A percentile compares a stretch with the other conserved stretches of the same genome.
Conservation (phyloP, 345 rosid genomes). For the Angophora floribunda region DNA sequence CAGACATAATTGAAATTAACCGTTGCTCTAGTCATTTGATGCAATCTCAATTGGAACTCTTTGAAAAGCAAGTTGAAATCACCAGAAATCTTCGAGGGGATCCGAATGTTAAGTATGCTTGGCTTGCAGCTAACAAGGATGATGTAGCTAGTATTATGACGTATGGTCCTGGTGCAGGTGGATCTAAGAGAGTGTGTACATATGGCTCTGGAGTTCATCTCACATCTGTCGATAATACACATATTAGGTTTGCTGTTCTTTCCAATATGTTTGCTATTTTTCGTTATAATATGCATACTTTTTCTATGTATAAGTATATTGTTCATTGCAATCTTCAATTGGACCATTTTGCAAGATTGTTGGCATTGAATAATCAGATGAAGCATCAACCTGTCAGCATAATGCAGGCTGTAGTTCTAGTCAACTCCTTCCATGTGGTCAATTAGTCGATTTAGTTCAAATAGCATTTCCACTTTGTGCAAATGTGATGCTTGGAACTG, state of each 20-base stretch:
- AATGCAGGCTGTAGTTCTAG: background rate
- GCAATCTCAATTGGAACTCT: conserved; percentile 17
- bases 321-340: background rate
- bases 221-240: conserved; percentile 13
- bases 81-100: conserved; percentile 23
- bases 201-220: conserved; percentile 28
- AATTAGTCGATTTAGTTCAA: background rate
- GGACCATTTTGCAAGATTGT: background rate
- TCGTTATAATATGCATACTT: background rate
- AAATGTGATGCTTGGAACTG: background rate
- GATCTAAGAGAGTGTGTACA: conserved; percentile 10
- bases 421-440: background rate
- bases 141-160: conserved; percentile 6
- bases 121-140: conserved; percentile 28
- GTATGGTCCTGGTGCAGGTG: conserved; percentile 24
- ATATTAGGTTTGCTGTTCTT: background rate
- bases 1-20: conserved; percentile 9
- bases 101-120: conserved; percentile 33
- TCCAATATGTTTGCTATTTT: background rate
- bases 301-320: background rate
- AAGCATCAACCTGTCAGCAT: background rate
- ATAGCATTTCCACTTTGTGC: background rate
- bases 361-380: background rate
- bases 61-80: conserved; percentile 32
- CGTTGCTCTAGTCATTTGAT: conserved; percentile 5